Evolutionary conservation across 2,329 filamentous ascomycete genomes (phyloP), one percentile per base, ranked within the genome.

Genomic region (Diaporthe humulicola): DNA sequence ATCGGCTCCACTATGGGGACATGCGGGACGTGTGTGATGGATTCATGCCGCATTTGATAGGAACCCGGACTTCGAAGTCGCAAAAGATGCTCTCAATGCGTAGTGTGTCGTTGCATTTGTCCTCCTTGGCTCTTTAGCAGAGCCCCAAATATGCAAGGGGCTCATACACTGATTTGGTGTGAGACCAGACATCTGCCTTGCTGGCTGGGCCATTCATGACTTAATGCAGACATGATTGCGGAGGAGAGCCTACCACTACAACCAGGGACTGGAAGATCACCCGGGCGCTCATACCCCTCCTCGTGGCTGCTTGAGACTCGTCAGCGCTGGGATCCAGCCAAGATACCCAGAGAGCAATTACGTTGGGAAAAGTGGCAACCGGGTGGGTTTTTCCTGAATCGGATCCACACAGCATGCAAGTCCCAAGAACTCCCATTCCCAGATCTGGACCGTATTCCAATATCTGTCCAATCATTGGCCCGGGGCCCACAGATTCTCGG

Each of bases 331-430:
- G 33, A 38, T 40, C 48, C 48, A 40, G 64, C 64, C 64, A 69
- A 54, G 64, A 69, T 40, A 25, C 33, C n/a, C 22, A 52, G 48
- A 52, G 64, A 28, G 64, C 64, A 28, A 69, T 38, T 69, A 54
- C 64, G 48, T 69, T 69, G 48, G 15, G n/a, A 54, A 69, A 69
- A 69, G 64, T 69, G 64, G 64, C 48, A 40, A 69, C 64, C n/a
- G 48, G 45, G 48, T 52, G 64, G 64, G 48, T 69, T 54, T 67
- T 69, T 40, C 33, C n/a, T 36, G 45, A 36, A 52, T 33, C 57
- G 48, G 48, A 38, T 40, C 57, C 60, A 60, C 57, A 64, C 36
- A 25, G n/a, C 40, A 54, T 30, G 57, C 45, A 64, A 64, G 30
- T 19, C 38, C 70, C 60, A 52, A 42, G 50, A 54, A 42, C n/a